Conservation (phyloP, 179 eudicot species). For the Silene vulgaris region DNA sequence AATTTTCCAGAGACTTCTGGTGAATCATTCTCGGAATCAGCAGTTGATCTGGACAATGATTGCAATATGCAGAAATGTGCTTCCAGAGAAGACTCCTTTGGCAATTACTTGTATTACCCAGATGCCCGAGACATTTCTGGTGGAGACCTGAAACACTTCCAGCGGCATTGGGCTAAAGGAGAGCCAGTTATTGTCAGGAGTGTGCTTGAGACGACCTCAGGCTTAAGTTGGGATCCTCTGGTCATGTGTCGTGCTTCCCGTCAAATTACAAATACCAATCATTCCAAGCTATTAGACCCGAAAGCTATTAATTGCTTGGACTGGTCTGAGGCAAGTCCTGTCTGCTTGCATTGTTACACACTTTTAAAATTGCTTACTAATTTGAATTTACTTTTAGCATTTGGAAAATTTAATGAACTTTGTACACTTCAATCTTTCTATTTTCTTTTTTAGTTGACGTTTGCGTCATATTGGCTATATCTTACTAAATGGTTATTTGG, state of each 20-base stretch:
- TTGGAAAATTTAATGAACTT: background rate
- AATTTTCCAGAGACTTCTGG: slow-evolving; percentile 10
- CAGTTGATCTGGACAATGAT: background rate
- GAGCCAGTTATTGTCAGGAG: slow-evolving; percentile 59
- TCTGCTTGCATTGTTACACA: background rate
- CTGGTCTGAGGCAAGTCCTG: slow-evolving; percentile 55
- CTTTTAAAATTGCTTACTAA: background rate
- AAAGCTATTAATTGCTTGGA: slow-evolving; percentile 50
- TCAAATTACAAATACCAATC: slow-evolving; percentile 26
- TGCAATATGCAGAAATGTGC: slow-evolving; percentile 37
- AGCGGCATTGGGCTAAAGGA: slow-evolving; percentile 60
- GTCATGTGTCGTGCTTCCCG: slow-evolving; percentile 78
- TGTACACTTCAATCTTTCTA: background rate
- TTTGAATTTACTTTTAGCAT: too few relatives aligned
- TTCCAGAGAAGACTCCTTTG: slow-evolving; percentile 34
- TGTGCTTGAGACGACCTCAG: slow-evolving; percentile 49
- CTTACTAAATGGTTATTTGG: background rate
- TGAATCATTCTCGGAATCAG: slow-evolving; percentile 33
- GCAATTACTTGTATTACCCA: slow-evolving; percentile 46
- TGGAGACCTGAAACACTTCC: slow-evolving; percentile 44
- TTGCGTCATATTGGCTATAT: background rate
- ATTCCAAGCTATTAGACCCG: slow-evolving; percentile 28
- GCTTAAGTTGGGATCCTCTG: slow-evolving; percentile 85
- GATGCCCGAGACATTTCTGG: slow-evolving; percentile 34
- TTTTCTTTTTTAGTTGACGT: background rate